Evolutionary conservation across 495 filamentous ascomycete species (phyloP), one percentile per base, ranked within the genome.

Genomic region (Xylaria palmicola): DNA sequence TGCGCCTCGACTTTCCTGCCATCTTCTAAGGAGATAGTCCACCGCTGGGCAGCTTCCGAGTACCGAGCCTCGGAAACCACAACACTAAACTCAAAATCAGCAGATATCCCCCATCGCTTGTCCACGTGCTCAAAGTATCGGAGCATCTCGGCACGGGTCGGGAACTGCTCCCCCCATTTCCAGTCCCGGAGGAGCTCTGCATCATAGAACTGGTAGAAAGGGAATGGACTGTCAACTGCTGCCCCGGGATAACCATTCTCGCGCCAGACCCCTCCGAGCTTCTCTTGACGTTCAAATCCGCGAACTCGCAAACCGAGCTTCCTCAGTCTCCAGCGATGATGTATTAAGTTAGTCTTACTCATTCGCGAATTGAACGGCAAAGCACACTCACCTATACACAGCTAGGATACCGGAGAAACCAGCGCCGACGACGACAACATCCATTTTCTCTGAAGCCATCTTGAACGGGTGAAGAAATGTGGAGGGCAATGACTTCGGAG

Each of bases 71-170:
- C 74, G 15, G 68, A 63, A 12, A 88, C 79, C 5, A 73, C 69
- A 0, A 71, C 80, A 6, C 81, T 63, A 68, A 86, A 87, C 7
- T 72, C 69, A 40, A 65, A 72, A 55, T 88, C 82, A 40, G 81
- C 84, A 22, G 68, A 77, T 30, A 88, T 62, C 19, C 78, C 66
- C 15, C 82, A 60, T 3, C 75, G 70, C 20, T 81, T 73, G 9
- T 82, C 83, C 10, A 83, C 76, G 62, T 85, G 82, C 17, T 77
- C 70, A 60, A 87, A 86, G 69, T 88, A 88, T 6, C 74, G 72
- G 2, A 87, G 65, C n/a, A 51, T 88, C 82, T 5, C 32, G 6
- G 6, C 13, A 36, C 32, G 13, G 32, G 6, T 6, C 6, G 13
- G 32, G 32, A 36, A 36, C 13, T 36, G 32, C 32, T 36, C 32